A percentile compares a stretch with the other conserved stretches of the same genome.
These are phyloP conservation scores for Kregervanrija fluxuum DNA, from an alignment of 805 yeast species.

Conservation along the genomic window DNA sequence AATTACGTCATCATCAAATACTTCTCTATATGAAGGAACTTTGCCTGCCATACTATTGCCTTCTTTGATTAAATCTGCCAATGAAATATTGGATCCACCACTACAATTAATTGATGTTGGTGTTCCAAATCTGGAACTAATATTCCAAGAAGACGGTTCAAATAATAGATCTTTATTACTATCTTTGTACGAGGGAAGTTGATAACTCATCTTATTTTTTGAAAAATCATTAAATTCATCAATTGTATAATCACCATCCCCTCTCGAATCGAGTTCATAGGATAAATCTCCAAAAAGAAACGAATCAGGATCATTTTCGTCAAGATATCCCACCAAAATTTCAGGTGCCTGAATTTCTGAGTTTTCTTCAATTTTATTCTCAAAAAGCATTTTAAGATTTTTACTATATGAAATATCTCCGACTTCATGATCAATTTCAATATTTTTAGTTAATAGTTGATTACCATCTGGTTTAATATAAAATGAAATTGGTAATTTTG, in stretches of 20 bases:
- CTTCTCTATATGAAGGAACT: conserved; percentile 21
- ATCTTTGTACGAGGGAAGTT: conserved; percentile 21
- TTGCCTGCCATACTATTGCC: conserved; percentile 2
- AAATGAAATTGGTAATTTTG: conserved; percentile 41
- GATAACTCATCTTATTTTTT: conserved; percentile 1
- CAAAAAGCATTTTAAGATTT: conserved; percentile 1
- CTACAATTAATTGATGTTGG: not conserved
- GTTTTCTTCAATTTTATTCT: not conserved
- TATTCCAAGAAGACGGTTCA: conserved; percentile 8
- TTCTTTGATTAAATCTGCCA: too few relatives aligned
- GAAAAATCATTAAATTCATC: conserved; percentile 13
- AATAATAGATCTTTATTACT: conserved; percentile 15
- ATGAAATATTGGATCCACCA: too few relatives aligned
- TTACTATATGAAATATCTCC: not conserved
- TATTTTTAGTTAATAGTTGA: conserved; percentile 19
- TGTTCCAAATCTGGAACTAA: not conserved
- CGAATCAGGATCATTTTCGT: conserved; percentile 7
- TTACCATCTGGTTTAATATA: conserved; percentile 32
- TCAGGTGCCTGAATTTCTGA: not conserved
- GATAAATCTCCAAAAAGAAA: conserved; percentile 7
- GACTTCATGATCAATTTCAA: conserved; percentile 12
- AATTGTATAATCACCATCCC: conserved; percentile 3
- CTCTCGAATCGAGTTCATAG: not conserved
- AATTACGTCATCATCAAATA: conserved; percentile 23
- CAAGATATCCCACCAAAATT: conserved; percentile 2